Evolutionary conservation across 2,329 filamentous ascomycete species (phyloP), one percentile per base, ranked within the genome.

Genomic region (Phialophora chinensis): DNA sequence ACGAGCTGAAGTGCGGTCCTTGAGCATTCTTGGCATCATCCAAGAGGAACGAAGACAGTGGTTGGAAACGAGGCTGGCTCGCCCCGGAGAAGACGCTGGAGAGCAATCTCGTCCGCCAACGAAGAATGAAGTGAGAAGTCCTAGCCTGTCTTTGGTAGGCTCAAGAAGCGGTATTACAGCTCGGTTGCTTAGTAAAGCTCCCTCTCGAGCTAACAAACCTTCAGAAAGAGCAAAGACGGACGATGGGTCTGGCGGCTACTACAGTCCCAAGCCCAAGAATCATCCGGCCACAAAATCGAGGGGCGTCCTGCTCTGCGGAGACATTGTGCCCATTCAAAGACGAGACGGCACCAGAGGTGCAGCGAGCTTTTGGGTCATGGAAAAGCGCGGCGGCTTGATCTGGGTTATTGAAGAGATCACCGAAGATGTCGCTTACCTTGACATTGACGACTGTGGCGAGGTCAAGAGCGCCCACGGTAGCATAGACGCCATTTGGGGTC

Each of bases 331-430:
- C 0, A 99, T 99, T 66, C 91, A 93, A 77, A 99, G 98, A 79
- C 88, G 95, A 67, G 97, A 99, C 74, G 95, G 95, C 3, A 87
- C 90, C 11, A 94, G 90, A 4, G 95, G 95, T 1, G 93, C 95
- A 65, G 95, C 95, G 44, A 98, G 93, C 78, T 82, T 99, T 47
- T 99, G 95, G 95, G 95, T 99, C 3, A 99, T 99, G 81, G 95
- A 99, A 78, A 99, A 99, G 79, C 87, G 90, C 57, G 89, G 92
- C 60, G 93, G 94, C 10, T 80, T 99, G 66, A 98, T 99, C 67
- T 99, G 95, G 95, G 95, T 99, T 8, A 81, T 99, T 1, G 95
- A 99, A 77, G 95, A 99, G 79, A 98, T 99, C 67, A 92, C 94
- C 63, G 95, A 99, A 79, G 93, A 99, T 76, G 89, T 95, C 47